These are phyloP conservation scores for Biancaea sappan DNA, from an alignment of 306 rosid species.

Conservation along the genomic window DNA sequence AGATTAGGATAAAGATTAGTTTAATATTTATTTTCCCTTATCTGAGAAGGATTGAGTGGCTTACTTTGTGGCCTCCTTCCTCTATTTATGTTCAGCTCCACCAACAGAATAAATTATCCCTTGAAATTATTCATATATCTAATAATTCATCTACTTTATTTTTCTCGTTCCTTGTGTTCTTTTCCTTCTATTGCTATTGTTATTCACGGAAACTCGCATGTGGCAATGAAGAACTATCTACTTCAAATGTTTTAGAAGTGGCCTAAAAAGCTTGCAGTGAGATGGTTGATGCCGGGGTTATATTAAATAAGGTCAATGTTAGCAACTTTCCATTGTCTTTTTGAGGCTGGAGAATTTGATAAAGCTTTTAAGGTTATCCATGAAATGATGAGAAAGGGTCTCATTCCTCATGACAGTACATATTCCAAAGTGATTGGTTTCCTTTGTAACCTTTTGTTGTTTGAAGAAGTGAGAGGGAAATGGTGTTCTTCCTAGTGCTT, in stretches of 20 bases:
- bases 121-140: no score
- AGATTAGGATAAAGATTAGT: no score
- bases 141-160: no score
- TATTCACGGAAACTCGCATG: no score
- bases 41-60: no score
- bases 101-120: no score
- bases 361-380: slow-evolving; percentile 64
- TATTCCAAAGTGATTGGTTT: slow-evolving; percentile 84
- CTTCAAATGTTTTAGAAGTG: slow-evolving; percentile 55
- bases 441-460: slow-evolving; percentile 66
- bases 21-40: no score
- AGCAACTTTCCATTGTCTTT: slow-evolving; percentile 76
- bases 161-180: no score
- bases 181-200: no score
- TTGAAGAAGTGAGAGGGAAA: slow-evolving; percentile 76
- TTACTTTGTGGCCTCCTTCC: no score
- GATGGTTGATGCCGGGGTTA: slow-evolving; percentile 69
- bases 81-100: no score
- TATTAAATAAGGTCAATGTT: slow-evolving; percentile 75
- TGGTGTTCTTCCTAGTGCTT: slow-evolving; percentile 77
- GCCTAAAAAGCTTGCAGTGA: slow-evolving; percentile 82
- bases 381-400: slow-evolving; percentile 85
- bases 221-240: slow-evolving; percentile 54
- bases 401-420: slow-evolving; percentile 76
- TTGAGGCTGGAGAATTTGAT: slow-evolving; percentile 73